Evolutionary conservation across 192 early-diverging fungal genomes (phyloP), one percentile per base, ranked within the genome.

Genomic region (Gryganskiella cystojenkinii): DNA sequence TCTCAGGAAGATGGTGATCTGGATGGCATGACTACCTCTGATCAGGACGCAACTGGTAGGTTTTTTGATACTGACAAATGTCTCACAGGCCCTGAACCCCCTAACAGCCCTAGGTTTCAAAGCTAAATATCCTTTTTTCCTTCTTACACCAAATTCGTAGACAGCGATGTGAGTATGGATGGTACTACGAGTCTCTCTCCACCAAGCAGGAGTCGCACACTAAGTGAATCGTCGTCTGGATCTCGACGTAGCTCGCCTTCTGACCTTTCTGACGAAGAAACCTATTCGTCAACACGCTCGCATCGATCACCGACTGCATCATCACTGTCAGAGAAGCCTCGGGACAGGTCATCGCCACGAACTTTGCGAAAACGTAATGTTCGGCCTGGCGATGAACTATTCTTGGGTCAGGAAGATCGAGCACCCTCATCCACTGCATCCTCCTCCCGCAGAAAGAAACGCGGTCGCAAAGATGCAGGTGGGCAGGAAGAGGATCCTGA

Each of bases 261-360:
- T 2, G 57, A 61, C n/a, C 9, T 73, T 6, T 84, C 83, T 0
- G 83, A 84, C 37, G 42, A 58, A 11, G 76, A 81, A 15, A 57
- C 28, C 31, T 70, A 61, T 35, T 72, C 80, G 15, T 73, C 69
- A 7, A 59, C 51, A 72, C 53, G 4, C 65, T 71, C 24, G 44
- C 42, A 10, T 65, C 71, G 3, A 52, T 61, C 28, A 58, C 70
- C 47, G 51, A 5, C 37, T 37, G 7, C 64, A 24, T 42, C 20
- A 15, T 1, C 64, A 15, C 34, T 47, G 40, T 2, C 5, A 40
- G 37, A 40, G 7, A 9, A 40, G 13, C 34, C 43, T 1, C 60
- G 37, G 22, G 47, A 63, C 22, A 10, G 25, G n/a, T n/a, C n/a
- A 5, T 64, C 70, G 2, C 56, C 63, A 0, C 53, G 49, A 30